phyloP scores from a whole-genome alignment of 139 green algal genomes.

The Parachlorella kessleri region DNA sequence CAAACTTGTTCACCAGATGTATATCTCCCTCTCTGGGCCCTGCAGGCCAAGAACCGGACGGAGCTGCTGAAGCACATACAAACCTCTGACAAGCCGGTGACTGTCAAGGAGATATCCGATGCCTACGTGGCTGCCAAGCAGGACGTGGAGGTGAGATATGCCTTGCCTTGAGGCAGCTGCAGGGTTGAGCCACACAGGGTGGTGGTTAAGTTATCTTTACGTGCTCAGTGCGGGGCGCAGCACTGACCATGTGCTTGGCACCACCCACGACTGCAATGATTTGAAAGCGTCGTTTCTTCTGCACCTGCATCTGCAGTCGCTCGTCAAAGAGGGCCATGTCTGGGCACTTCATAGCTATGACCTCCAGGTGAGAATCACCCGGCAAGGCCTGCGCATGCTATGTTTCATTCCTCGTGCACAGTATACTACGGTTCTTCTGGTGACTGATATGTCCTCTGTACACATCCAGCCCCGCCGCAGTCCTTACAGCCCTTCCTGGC shows the following conservation, averaged over 20 bases:
- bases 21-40: not conserved
- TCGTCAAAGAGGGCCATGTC: no score
- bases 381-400: no score
- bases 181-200: no score
- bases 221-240: not conserved
- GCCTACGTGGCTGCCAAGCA: slow-evolving; percentile 3
- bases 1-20: not conserved
- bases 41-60: slow-evolving; percentile 31
- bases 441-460: not conserved
- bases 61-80: slow-evolving; percentile 31
- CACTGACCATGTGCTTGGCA: not conserved
- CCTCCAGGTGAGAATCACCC: no score
- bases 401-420: no score
- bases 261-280: no score
- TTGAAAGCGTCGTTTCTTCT: no score
- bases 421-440: no score
- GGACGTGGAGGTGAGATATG: slow-evolving; percentile 9
- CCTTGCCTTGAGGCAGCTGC: not conserved
- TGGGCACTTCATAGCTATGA: no score
- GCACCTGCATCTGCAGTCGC: no score
- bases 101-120: slow-evolving; percentile 19
- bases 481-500: slow-evolving; percentile 2
- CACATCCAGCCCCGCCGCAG: no score
- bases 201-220: no score
- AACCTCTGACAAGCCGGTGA: not conserved